Evolutionary conservation across 306 rosid species (phyloP).

Genomic region (Myrica gale): DNA sequence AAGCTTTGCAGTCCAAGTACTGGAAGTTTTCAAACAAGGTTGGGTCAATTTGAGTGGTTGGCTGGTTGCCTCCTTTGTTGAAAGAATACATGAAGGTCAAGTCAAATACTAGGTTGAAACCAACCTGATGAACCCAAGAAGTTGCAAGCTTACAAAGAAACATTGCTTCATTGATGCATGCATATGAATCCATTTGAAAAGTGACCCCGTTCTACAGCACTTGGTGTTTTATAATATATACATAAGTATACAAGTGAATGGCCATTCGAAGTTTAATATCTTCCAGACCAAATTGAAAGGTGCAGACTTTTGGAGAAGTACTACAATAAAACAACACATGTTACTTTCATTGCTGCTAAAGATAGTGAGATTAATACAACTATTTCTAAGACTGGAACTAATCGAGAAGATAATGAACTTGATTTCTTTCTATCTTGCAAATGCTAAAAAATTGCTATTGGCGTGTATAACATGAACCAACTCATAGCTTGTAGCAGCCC

Average conservation of each 20-base stretch:
- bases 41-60: not conserved
- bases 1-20: not conserved
- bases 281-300: not conserved
- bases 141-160: not conserved
- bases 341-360: not conserved
- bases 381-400: not conserved
- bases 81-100: not conserved
- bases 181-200: not conserved
- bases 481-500: not conserved
- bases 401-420: not conserved
- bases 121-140: not conserved
- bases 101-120: not conserved
- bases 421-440: not conserved
- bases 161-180: not conserved
- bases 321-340: not conserved
- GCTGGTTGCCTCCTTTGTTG: not conserved
- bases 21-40: not conserved
- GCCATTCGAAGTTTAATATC: not conserved
- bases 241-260: not conserved
- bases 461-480: not conserved
- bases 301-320: not conserved
- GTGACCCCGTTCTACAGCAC: not conserved
- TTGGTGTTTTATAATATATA: not conserved
- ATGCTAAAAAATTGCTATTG: not conserved
- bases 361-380: not conserved